Percentiles rank a stretch among this genome's conserved stretches.
phyloP scores from a whole-genome alignment of 2,329 filamentous ascomycete genomes.

The Aspergillus quadrilineatus region DNA sequence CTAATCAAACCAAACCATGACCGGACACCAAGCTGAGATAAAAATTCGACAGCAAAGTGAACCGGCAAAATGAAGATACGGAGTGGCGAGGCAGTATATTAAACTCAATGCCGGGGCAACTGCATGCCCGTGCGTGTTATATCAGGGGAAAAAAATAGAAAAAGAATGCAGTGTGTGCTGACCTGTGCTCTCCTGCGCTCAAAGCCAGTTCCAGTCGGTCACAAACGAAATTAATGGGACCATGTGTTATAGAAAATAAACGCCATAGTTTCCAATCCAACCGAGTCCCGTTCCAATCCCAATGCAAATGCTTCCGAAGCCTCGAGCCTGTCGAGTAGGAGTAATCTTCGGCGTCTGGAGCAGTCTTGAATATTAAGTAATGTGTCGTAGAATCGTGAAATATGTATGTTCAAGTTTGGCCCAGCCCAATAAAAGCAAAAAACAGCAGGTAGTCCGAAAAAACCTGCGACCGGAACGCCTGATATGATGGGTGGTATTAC shows the following conservation, averaged over 20 bases:
- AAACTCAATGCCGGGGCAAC: conserved; percentile 4
- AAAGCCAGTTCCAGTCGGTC: background rate
- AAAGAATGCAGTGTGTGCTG: background rate
- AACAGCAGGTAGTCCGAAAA: conserved; percentile 10
- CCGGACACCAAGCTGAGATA: background rate
- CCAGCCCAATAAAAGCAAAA: conserved; percentile 19
- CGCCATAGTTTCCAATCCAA: conserved; percentile 16
- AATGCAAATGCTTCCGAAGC: conserved; percentile 22
- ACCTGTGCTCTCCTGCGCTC: conserved; percentile 1
- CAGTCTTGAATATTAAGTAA: conserved; percentile 13
- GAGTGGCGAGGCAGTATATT: conserved; percentile 14
- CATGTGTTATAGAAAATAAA: conserved; percentile 10
- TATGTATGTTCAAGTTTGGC: conserved; percentile 15
- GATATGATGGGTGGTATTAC: conserved; percentile 34
- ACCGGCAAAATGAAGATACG: background rate
- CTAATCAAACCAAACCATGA: conserved; percentile 1
- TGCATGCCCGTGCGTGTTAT: conserved; percentile 10
- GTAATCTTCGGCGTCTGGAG: conserved; percentile 15
- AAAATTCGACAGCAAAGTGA: background rate
- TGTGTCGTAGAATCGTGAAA: conserved; percentile 17
- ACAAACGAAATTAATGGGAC: conserved; percentile 2
- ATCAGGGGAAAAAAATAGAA: conserved; percentile 1
- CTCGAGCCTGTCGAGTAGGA: conserved; percentile 24
- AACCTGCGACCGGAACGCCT: conserved; percentile 22
- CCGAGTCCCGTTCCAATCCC: conserved; percentile 15